Evolutionary conservation across 2,329 filamentous ascomycete genomes (phyloP).

Genomic region (Colletotrichum scovillei): DNA sequence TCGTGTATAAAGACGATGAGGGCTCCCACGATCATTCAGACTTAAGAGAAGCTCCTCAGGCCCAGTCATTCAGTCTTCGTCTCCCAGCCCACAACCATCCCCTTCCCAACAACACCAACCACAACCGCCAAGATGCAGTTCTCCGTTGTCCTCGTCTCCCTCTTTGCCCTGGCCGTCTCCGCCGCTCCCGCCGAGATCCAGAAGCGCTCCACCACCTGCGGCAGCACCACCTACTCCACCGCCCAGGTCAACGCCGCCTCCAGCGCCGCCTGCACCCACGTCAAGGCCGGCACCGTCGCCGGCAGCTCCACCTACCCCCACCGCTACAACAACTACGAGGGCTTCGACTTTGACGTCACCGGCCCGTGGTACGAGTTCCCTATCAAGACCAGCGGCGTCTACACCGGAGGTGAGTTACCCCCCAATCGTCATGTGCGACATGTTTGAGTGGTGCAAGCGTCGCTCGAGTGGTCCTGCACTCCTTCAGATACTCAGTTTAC

Average conservation of each 20-base stretch:
- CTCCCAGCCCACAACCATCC: neutral
- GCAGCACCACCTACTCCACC: slow-evolving; percentile 63
- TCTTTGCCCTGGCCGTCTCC: slow-evolving; percentile 31
- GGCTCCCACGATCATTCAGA: neutral
- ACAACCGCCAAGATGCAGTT: slow-evolving; percentile 30
- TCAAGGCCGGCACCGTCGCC: slow-evolving; percentile 50
- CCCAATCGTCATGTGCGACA: neutral
- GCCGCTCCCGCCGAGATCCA: slow-evolving; percentile 29
- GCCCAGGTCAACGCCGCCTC: slow-evolving; percentile 61
- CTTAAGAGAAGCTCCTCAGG: neutral
- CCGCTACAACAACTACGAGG: slow-evolving; percentile 72
- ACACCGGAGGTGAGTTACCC: slow-evolving; percentile 62
- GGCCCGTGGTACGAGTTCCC: slow-evolving; percentile 75
- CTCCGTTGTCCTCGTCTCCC: slow-evolving; percentile 31
- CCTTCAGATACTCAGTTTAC: neutral
- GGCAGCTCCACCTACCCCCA: slow-evolving; percentile 63
- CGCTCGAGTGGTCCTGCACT: neutral
- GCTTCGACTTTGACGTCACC: slow-evolving; percentile 66
- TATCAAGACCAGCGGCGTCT: slow-evolving; percentile 65
- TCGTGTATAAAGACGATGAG: slow-evolving; percentile 4
- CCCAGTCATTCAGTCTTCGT: slow-evolving; percentile 2
- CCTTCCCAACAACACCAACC: neutral
- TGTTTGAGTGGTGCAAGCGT: neutral
- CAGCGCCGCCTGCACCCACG: slow-evolving; percentile 63
- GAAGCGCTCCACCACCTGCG: slow-evolving; percentile 61